Percentiles rank a stretch among this genome's conserved stretches.
phyloP scores from a whole-genome alignment of 2,329 filamentous ascomycete species.

The Coniochaeta pulveracea region DNA sequence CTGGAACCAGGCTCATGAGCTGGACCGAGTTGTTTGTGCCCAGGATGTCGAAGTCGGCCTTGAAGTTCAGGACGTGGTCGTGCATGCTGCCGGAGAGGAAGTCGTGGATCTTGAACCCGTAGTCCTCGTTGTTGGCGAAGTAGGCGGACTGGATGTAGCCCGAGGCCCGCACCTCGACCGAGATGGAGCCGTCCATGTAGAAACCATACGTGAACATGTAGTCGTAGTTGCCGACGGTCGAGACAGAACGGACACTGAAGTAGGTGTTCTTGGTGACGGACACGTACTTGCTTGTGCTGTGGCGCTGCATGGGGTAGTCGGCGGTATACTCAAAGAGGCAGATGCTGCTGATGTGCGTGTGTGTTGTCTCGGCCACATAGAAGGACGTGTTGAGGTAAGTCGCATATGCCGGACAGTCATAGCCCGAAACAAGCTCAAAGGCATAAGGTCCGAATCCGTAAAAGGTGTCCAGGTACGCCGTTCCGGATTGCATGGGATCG shows the following conservation, averaged over 20 bases:
- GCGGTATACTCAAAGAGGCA: conserved; percentile 44
- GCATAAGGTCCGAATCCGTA: conserved; percentile 35
- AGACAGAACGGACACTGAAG: conserved; percentile 32
- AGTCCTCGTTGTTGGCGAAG: conserved; percentile 31
- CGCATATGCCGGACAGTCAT: conserved; percentile 38
- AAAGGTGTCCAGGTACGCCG: conserved; percentile 32
- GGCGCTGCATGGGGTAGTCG: conserved; percentile 36
- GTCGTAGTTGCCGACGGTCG: conserved; percentile 44
- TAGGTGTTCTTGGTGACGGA: conserved; percentile 33
- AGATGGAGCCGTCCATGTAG: conserved; percentile 37
- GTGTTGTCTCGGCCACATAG: conserved; percentile 28
- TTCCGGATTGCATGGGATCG: conserved; percentile 32
- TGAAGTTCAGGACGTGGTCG: conserved; percentile 44
- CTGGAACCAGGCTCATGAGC: conserved; percentile 21
- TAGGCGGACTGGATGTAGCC: conserved; percentile 43
- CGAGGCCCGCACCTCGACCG: conserved; percentile 37
- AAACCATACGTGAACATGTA: conserved; percentile 39
- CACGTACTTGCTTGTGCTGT: conserved; percentile 28
- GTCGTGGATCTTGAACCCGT: conserved; percentile 38
- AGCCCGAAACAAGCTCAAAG: conserved; percentile 33
- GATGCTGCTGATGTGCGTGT: conserved; percentile 35
- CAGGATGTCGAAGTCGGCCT: conserved; percentile 39
- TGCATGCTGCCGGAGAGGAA: conserved; percentile 37
- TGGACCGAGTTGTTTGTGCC: conserved; percentile 33
- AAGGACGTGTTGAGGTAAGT: conserved; percentile 37